Base-by-base conservation (phyloP, 225 moss, liverwort and hornwort genomes). In the Thuidium tamariscinum region DNA sequence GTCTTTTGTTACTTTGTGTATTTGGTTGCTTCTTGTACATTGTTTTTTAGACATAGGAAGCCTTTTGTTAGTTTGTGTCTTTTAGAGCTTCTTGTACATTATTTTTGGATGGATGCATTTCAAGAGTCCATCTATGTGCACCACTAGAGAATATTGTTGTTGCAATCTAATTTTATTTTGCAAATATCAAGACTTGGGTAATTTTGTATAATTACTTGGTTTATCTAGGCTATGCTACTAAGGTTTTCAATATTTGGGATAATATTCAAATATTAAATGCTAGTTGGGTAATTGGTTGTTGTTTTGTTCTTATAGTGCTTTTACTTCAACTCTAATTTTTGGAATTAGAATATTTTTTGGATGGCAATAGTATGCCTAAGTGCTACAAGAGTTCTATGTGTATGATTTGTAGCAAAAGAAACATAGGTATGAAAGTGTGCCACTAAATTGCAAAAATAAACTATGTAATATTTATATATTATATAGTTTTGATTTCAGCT, bases 101-200 rank as follows among this genome's bases (percentile, higher is more conserved):
- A 0, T 0, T 48, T 48, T 73, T 73, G 4, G 30, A 30, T 30
- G 29, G 6, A 30, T 10, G 29, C 10, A 46, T 46, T 10, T 46
- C 0, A 2, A 29, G 0, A 1, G 0, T 17, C 17, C 2, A 71
- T 46, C 3, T 72, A 2, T 44, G 1, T 29, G 0, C 1, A 0
- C 4, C 30, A 46, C 30, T 0, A 46, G 0, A 46, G 0, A 72
- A 18, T 2, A 3, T 30, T 30, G 6, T 11, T 30, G 2, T 46
- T 48, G 11, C 18, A 46, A 0, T 46, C 6, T 4, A 46, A 30
- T 72, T 46, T 4, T 46, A 30, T 72, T 72, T 30, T 0, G 1
- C 18, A 72, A 30, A 46, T 30, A 46, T 1, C 3, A 30, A 0
- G 6, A 46, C 18, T 30, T 30, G 1, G n/a, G n/a, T n/a, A n/a